A percentile compares a stretch with the other conserved stretches of the same genome.
phyloP scores from a whole-genome alignment of 768 basidiomycete species.

The Suillus plorans region DNA sequence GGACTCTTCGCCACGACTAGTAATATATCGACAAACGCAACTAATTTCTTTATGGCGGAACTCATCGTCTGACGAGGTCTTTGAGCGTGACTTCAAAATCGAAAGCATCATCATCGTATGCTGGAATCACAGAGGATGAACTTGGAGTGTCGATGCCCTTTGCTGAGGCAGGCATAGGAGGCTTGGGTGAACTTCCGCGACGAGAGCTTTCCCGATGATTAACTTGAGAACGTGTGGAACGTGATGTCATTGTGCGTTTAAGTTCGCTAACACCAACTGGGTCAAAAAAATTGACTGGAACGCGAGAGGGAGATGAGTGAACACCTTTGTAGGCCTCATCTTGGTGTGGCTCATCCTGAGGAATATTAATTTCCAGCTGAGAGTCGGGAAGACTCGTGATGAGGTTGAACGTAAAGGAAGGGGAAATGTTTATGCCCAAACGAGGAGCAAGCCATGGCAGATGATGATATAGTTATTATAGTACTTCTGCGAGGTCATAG shows the following conservation, averaged over 20 bases:
- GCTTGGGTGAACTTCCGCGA: not conserved
- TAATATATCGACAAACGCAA: not conserved
- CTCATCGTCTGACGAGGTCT: slow-evolving; percentile 23
- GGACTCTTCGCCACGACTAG: slow-evolving; percentile 46
- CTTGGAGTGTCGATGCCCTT: too few species aligned
- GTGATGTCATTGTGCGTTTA: slow-evolving; percentile 25
- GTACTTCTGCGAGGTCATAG: too few species aligned
- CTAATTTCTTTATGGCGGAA: not conserved
- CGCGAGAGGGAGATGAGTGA: slow-evolving; percentile 16
- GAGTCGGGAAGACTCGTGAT: not conserved
- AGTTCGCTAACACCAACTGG: slow-evolving; percentile 43
- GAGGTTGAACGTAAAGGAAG: not conserved
- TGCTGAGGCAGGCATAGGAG: not conserved
- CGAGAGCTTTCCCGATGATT: not conserved
- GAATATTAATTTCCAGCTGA: not conserved
- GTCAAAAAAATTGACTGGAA: slow-evolving; percentile 50
- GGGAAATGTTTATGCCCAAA: not conserved
- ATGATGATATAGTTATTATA: too few species aligned
- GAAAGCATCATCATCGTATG: slow-evolving; percentile 25
- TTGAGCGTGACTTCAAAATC: slow-evolving; percentile 30
- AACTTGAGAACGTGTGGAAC: slow-evolving; percentile 1
- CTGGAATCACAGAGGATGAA: not conserved
- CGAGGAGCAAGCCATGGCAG: too few species aligned
- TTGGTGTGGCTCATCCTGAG: not conserved
- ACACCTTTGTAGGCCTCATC: too few species aligned